Conservation (phyloP, 305 asterid species). For the Salvia sclarea region DNA sequence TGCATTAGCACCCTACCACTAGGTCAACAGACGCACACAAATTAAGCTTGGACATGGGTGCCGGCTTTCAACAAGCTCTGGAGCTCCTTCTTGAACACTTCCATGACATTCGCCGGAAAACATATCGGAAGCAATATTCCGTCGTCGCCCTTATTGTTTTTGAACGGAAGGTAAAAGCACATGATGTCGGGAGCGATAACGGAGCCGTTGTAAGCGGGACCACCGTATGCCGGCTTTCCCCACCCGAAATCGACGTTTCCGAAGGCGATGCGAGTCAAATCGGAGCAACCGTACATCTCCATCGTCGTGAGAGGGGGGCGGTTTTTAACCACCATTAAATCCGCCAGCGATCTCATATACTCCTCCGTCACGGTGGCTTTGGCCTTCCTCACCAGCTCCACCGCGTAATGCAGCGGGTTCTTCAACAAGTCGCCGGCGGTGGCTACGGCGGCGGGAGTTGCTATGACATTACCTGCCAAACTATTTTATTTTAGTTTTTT, state of each 20-base stretch:
- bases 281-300: slow-evolving; percentile 53
- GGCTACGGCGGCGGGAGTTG: slow-evolving; percentile 45
- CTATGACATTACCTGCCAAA: no score
- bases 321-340: slow-evolving; percentile 48
- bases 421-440: slow-evolving; percentile 37
- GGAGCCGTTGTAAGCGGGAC: slow-evolving; percentile 67
- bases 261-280: slow-evolving; percentile 59
- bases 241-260: slow-evolving; percentile 71
- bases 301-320: slow-evolving; percentile 52
- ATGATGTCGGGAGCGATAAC: slow-evolving; percentile 68
- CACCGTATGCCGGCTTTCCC: slow-evolving; percentile 70
- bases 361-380: slow-evolving; percentile 51
- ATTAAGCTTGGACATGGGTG: no score
- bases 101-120: slow-evolving; percentile 64
- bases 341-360: slow-evolving; percentile 59
- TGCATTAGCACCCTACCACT: no score
- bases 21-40: no score
- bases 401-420: slow-evolving; percentile 44
- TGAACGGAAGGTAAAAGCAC: slow-evolving; percentile 62
- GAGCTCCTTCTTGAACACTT: slow-evolving; percentile 53
- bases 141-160: slow-evolving; percentile 53
- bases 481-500: no score
- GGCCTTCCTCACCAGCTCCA: slow-evolving; percentile 52
- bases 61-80: slow-evolving; percentile 33
- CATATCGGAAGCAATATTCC: slow-evolving; percentile 66